Conservation (phyloP, 805 yeast species). For the Hanseniaspora mollemarum region DNA sequence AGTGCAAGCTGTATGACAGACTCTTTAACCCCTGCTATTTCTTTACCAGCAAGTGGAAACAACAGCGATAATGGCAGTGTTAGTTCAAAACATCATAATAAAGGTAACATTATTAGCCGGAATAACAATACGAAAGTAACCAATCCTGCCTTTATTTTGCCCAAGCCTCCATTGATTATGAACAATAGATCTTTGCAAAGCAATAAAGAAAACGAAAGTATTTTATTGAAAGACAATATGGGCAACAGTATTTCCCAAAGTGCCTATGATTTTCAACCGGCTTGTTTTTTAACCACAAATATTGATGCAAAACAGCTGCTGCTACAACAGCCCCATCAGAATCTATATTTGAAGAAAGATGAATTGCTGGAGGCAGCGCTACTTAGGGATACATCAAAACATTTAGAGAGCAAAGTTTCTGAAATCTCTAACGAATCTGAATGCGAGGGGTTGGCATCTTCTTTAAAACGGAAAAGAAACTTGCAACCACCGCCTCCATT, state of each 20-base stretch:
- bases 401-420: background rate
- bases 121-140: background rate
- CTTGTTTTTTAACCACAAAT: too few relatives aligned
- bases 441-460: background rate
- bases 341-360: background rate
- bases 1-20: background rate
- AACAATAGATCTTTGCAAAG: background rate
- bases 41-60: background rate
- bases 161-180: background rate
- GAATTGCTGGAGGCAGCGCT: background rate
- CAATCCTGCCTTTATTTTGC: background rate
- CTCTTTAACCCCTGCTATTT: background rate
- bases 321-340: too few relatives aligned
- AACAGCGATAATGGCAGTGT: background rate
- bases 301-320: too few relatives aligned
- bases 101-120: background rate
- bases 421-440: background rate
- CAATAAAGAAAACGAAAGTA: background rate
- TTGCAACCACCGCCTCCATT: conserved; percentile 4
- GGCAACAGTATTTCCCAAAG: too few relatives aligned
- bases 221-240: background rate
- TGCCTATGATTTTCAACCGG: too few relatives aligned
- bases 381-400: background rate
- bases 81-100: background rate
- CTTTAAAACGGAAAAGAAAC: background rate